Percentiles rank a stretch among this genome's conserved stretches.
phyloP scores from a whole-genome alignment of 352 stramenopile species.

The Pythium vanterpoolii region DNA sequence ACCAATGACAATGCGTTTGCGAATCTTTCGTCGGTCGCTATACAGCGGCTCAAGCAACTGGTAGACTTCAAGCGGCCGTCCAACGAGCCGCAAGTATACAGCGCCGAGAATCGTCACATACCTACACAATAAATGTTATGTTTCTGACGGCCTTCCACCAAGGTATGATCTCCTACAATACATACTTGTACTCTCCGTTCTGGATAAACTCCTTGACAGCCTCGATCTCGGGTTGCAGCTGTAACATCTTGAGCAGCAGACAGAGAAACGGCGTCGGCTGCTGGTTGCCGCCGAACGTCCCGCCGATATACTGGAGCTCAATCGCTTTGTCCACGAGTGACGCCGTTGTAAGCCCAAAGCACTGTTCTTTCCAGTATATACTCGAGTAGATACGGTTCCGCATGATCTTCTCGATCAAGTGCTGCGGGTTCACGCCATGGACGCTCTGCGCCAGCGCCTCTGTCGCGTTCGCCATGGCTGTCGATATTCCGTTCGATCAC shows the following conservation, averaged over 20 bases:
- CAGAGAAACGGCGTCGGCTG: slow-evolving; percentile 98
- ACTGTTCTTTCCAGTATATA: slow-evolving; percentile 98
- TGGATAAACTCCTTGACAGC: slow-evolving; percentile 93
- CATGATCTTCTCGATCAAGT: slow-evolving; percentile 98
- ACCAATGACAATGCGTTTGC: slow-evolving; percentile 78
- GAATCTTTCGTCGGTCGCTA: slow-evolving; percentile 95
- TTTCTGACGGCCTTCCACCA: background rate
- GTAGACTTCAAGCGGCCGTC: slow-evolving; percentile 91
- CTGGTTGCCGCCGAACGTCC: slow-evolving; percentile 93
- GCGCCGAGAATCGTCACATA: slow-evolving; percentile 95
- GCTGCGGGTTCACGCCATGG: slow-evolving; percentile 97
- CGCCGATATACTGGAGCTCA: slow-evolving; percentile 91
- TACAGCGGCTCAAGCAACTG: slow-evolving; percentile 94
- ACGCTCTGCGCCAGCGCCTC: slow-evolving; percentile 89
- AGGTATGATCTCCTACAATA: background rate
- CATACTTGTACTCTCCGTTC: slow-evolving; percentile 97
- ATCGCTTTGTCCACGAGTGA: slow-evolving; percentile 96
- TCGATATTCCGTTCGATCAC: background rate
- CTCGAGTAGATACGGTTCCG: slow-evolving; percentile 95
- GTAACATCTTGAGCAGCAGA: slow-evolving; percentile 97
- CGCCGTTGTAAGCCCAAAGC: slow-evolving; percentile 95
- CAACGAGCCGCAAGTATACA: slow-evolving; percentile 96
- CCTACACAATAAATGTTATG: no score
- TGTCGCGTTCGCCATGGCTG: slow-evolving; percentile 81
- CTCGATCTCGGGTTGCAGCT: slow-evolving; percentile 96